Evolutionary conservation across 805 yeast genomes (phyloP).

Genomic region (Sugiyamaella valdiviana): DNA sequence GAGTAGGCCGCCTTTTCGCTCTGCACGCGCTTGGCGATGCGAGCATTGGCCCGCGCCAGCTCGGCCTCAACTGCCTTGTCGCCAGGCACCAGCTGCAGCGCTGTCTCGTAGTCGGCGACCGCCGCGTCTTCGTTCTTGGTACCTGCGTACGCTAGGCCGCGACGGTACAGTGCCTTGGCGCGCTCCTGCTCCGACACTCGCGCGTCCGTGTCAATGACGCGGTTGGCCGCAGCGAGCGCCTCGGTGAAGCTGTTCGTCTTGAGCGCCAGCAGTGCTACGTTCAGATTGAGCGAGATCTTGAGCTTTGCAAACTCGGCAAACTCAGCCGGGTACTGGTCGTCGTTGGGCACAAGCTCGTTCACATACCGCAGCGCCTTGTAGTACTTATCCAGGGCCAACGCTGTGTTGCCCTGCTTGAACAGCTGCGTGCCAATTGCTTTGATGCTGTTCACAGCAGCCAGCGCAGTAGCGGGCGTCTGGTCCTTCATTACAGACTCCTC

Average conservation of each 20-base stretch:
- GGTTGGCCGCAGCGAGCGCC: constrained; percentile 54
- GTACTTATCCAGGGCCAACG: constrained; percentile 60
- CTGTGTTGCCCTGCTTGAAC: constrained; percentile 58
- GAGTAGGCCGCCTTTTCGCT: constrained; percentile 36
- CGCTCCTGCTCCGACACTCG: constrained; percentile 55
- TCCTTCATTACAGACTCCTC: constrained; percentile 57
- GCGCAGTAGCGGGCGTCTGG: constrained; percentile 57
- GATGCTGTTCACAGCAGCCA: constrained; percentile 55
- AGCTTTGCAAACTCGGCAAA: constrained; percentile 49
- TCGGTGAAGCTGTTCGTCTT: constrained; percentile 52
- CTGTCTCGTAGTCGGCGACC: constrained; percentile 55
- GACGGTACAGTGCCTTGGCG: constrained; percentile 82
- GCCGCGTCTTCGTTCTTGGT: constrained; percentile 69
- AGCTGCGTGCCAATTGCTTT: constrained; percentile 74
- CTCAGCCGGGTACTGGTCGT: constrained; percentile 32
- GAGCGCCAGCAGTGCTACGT: constrained; percentile 67
- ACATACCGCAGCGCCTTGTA: constrained; percentile 64
- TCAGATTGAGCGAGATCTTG: constrained; percentile 60
- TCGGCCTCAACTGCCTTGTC: constrained; percentile 70
- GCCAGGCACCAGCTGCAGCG: constrained; percentile 55
- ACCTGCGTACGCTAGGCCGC: constrained; percentile 66
- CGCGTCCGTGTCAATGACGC: constrained; percentile 54
- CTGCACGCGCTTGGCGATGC: constrained; percentile 48
- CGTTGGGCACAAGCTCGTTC: constrained; percentile 59
- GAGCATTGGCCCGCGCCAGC: constrained; percentile 49